Base-by-base conservation (phyloP, 768 basidiomycete genomes). In the Cystobasidiopsis lactophilus region DNA sequence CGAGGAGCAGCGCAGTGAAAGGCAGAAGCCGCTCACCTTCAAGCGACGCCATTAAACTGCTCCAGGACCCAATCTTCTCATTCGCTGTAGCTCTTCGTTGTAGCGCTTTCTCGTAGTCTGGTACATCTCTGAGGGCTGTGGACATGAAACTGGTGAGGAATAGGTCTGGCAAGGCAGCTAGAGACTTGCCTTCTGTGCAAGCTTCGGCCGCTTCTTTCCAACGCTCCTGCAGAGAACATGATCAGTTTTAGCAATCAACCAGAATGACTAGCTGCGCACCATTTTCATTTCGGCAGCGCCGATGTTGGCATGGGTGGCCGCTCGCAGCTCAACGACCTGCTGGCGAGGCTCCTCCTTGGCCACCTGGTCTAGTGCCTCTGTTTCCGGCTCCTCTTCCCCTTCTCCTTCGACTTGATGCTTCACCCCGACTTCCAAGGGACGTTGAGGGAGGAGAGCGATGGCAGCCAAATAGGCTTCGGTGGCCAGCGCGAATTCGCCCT, bases 71-170 rank as follows among this genome's bases (percentile, higher is more conserved):
- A 26, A 96, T 68, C 40, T 72, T 69, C 56, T 88, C 85, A 63
- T 86, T 91, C 5, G 82, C 83, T 21, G 74, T 63, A 13, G 88
- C 88, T n/a, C 93, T 77, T 59, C 93, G 71, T 63, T 85, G 83
- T 5, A 93, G 69, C 0, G 81, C 89, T 67, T 91, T 95, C 58
- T 80, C 65, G 63, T 96, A 91, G 21, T 68, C 64, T 11, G 86
- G 80, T 60, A 93, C 82, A 60, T 95, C 83, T 30, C 72, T 66
- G n/a, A 98, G 71, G 24, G 88, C 86, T 88, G 61, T 35, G 41
- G n/a, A 53, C 19, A 58, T 50, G 51, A 40, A 31, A 21, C 46
- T 37, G n/a, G n/a, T n/a, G 40, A 45, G 21, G 18, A 41, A 49
- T 52, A 21, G 24, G 33, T 31, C 48, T 24, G 47, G 26, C 0